These are phyloP conservation scores for Phaseolus lunatus DNA, from an alignment of 306 rosid species.

Conservation along the genomic window DNA sequence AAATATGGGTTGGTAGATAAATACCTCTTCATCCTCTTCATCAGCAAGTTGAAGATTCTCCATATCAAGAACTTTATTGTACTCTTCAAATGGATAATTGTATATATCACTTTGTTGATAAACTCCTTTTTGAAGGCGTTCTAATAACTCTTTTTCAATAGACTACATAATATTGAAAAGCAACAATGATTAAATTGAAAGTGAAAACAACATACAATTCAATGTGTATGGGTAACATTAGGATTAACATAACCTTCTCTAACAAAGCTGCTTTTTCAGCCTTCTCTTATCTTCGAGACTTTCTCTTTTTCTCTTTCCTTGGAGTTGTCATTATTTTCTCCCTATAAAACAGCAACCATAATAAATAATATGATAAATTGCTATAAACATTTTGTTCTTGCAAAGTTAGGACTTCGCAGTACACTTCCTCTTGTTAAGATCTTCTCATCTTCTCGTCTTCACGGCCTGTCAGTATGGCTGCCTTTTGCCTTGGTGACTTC, in stretches of 20 bases:
- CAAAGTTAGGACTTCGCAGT: too few relatives aligned
- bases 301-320: conserved; percentile 85
- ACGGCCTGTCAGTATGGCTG: too few relatives aligned
- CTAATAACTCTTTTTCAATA: conserved; percentile 76
- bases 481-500: too few relatives aligned
- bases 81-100: conserved; percentile 65
- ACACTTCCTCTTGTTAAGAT: too few relatives aligned
- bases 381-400: too few relatives aligned
- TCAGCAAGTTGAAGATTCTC: conserved; percentile 52
- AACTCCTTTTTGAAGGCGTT: conserved; percentile 70
- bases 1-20: conserved; percentile 12
- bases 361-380: conserved; percentile 10
- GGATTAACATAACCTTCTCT: conserved; percentile 65
- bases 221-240: conserved; percentile 17
- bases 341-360: conserved; percentile 49
- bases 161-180: conserved; percentile 55
- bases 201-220: conserved; percentile 20
- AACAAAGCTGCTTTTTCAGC: conserved; percentile 77
- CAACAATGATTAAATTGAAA: conserved; percentile 31
- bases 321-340: conserved; percentile 89
- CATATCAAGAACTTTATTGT: conserved; percentile 59
- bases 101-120: conserved; percentile 63
- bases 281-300: conserved; percentile 87
- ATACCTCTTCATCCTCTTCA: conserved; percentile 71
- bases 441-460: too few relatives aligned